Conservation (phyloP, 306 rosid genomes). For the Astragalus membranaceus region DNA sequence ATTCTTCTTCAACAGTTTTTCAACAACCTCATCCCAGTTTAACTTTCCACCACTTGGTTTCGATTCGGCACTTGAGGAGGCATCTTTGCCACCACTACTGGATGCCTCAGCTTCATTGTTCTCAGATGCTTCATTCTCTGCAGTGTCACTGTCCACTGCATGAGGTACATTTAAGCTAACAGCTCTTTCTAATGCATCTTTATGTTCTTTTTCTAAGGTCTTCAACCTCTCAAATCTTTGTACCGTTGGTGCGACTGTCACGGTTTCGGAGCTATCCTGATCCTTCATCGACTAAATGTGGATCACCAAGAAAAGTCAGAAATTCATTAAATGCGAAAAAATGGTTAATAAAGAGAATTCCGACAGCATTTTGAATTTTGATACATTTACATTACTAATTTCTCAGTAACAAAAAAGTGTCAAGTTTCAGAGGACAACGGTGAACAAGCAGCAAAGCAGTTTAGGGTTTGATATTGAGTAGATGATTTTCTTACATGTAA, state of each 20-base stretch:
- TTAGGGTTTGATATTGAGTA: background rate
- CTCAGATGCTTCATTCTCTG: conserved; percentile 26
- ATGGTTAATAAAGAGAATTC: background rate
- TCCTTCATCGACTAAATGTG: conserved; percentile 46
- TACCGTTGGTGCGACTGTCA: conserved; percentile 51
- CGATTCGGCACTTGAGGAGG: conserved; percentile 5
- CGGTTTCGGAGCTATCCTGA: conserved; percentile 28
- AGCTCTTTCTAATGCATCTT: conserved; percentile 73
- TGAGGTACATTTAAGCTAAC: conserved; percentile 76
- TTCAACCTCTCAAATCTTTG: conserved; percentile 55
- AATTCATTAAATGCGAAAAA: background rate
- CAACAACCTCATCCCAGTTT: conserved; percentile 71
- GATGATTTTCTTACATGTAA: conserved; percentile 59
- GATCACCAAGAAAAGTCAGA: background rate
- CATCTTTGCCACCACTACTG: conserved; percentile 2
- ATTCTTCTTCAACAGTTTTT: conserved; percentile 47
- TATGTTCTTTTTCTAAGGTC: conserved; percentile 70
- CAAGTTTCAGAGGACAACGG: background rate
- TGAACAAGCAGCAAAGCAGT: background rate
- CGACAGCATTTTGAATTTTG: background rate
- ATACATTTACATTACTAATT: background rate
- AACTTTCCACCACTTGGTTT: conserved; percentile 33
- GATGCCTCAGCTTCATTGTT: conserved; percentile 30
- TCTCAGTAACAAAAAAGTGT: background rate
- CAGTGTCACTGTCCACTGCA: conserved; percentile 32